Percentiles rank a stretch among this genome's conserved stretches.
Conservation (phyloP, 169 alveolate species). For the Babesia sp. region DNA sequence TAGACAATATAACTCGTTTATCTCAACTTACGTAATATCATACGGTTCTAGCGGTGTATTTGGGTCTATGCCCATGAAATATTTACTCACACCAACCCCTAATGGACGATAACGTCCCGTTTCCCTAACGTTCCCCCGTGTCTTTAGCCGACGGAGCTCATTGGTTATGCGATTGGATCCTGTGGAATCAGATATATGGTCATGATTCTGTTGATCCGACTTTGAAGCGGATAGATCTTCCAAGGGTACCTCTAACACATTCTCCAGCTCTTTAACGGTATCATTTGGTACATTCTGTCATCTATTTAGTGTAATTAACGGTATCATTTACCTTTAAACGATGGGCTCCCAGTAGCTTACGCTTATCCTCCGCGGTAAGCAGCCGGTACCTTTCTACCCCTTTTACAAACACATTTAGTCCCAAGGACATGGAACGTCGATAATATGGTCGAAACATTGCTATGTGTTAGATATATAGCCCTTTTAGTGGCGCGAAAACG, state of each 20-base stretch:
- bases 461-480: background rate
- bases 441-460: background rate
- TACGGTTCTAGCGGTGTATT: constrained; percentile 45
- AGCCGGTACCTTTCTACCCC: constrained; percentile 43
- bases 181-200: background rate
- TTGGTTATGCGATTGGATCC: constrained; percentile 4
- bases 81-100: constrained; percentile 35
- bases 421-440: constrained; percentile 29
- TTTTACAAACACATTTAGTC: constrained; percentile 41
- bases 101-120: background rate
- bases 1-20: background rate
- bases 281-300: constrained; percentile 12
- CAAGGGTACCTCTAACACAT: constrained; percentile 3
- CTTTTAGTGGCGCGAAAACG: background rate
- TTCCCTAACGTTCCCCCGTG: background rate
- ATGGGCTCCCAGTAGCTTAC: constrained; percentile 49
- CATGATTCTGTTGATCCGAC: background rate
- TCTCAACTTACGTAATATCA: constrained; percentile 37
- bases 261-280: constrained; percentile 18
- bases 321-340: constrained; percentile 44
- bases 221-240: background rate
- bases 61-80: constrained; percentile 60
- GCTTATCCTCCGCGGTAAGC: constrained; percentile 52
- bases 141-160: constrained; percentile 22
- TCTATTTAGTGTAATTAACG: no score